Base-by-base conservation (phyloP, 179 eudicot genomes). In the Amaranthus tricolor region DNA sequence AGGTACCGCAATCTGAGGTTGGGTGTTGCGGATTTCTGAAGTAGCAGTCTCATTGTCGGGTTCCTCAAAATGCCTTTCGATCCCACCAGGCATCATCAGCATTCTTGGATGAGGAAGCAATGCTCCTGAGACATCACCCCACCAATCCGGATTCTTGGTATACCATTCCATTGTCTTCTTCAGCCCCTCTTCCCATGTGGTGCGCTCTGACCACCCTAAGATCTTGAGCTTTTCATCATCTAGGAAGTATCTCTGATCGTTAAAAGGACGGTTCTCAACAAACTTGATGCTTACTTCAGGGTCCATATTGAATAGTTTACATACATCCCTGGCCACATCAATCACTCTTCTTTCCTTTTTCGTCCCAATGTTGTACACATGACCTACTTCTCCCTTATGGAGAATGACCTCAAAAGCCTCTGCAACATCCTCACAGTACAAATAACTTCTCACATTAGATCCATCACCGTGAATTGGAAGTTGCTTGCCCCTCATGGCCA, bases 61-160 rank as follows among this genome's bases (percentile, higher is more conserved):
- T 45, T 79, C 92, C 79, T 90, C 90, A 55, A 75, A 52, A 64
- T 81, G 83, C 54, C 89, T 86, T 74, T 90, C 97, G 2, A 81
- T 71, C 7, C 90, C 92, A 66, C 87, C 88, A 15, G 97, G 97
- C 96, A 92, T 89, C 97, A 90, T 92, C 69, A 92, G 81, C 97
- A 90, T 93, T 21, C 96, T 84, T 16, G 96, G 98, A 78, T 93
- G 98, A 66, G 98, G 96, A 74, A 93, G 87, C 74, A 93, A 66
- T 24, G 98, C 98, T 60, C 98, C 98, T 5, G 98, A 86, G 15
- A 93, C 98, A 85, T 93, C 91, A 31, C 98, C 98, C 98, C 98
- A 93, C 94, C 94, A 93, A 47, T 88, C 85, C 15, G 98, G 96
- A 59, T 90, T 84, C 54, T 74, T 73, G 24, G 83, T 80, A 74